A percentile compares a stretch with the other conserved stretches of the same genome.
phyloP scores from a whole-genome alignment of 805 yeast species.

The Candida cerambycidarum region DNA sequence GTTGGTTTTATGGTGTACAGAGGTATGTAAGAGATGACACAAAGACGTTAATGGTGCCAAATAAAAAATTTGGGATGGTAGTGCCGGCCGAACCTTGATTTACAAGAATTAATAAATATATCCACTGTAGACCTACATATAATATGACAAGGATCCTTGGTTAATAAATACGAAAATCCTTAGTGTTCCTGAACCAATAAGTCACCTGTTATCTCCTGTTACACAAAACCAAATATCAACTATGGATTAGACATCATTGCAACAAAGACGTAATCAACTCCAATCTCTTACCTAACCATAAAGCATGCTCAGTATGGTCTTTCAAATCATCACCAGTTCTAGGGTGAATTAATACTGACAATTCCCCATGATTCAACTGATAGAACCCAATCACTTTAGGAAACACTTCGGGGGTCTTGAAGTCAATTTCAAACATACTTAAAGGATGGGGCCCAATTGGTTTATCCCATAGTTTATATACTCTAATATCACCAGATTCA shows the following conservation, averaged over 20 bases:
- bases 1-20: too few species aligned
- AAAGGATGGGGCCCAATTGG: slow-evolving; percentile 62
- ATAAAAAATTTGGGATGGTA: too few species aligned
- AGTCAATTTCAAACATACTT: slow-evolving; percentile 59
- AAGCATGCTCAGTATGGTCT: slow-evolving; percentile 56
- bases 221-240: too few species aligned
- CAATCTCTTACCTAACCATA: slow-evolving; percentile 55
- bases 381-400: slow-evolving; percentile 48
- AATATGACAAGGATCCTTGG: too few species aligned
- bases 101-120: too few species aligned
- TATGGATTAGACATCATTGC: neutral
- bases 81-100: too few species aligned
- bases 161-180: too few species aligned
- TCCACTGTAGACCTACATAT: too few species aligned
- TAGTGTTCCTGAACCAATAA: too few species aligned
- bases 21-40: too few species aligned
- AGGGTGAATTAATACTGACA: slow-evolving; percentile 59
- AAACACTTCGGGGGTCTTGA: slow-evolving; percentile 46
- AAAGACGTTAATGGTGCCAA: too few species aligned
- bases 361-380: slow-evolving; percentile 51
- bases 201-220: too few species aligned
- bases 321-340: slow-evolving; percentile 34
- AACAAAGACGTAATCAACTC: slow-evolving; percentile 21
- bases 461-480: slow-evolving; percentile 45
- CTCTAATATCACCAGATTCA: slow-evolving; percentile 39